Base-by-base conservation (phyloP, 2,329 filamentous ascomycete species). In the Xylaria multiplex region DNA sequence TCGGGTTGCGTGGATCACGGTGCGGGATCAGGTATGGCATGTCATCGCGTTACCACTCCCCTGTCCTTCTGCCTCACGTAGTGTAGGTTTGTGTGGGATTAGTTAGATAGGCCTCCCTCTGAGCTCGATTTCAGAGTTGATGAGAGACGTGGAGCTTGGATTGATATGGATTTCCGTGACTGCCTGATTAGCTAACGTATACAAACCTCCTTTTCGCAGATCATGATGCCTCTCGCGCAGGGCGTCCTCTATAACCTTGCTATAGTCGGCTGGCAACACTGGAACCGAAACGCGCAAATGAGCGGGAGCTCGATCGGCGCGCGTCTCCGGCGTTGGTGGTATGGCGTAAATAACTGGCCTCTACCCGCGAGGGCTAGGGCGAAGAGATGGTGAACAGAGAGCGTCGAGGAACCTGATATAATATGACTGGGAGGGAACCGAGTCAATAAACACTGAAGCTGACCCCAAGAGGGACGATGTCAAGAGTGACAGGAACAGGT, bases 301-400 rank as follows among this genome's bases (percentile, higher is more conserved):
- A 89, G 88, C 69, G 96, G 96, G 8, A 88, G 88, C 72, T 90
- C 88, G 30, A 81, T 92, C 16, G 96, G 96, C 24, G 93, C 92
- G 6, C 88, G 87, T 71, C 81, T 96, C 55, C 85, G 96, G 73
- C 85, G 93, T 71, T 98, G 95, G 96, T 99, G 96, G 95, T 97
- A 93, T 82, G 88, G 86, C 24, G 92, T 97, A 19, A 98, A 98
- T 76, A 93, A 96, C 75, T 98, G 96, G 96, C 84, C 85, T 55
- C 79, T 95, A 64, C 90, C 91, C 4, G 62, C 62, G 52, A 59
- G 62, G 52, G 58, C 65, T 1, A 65, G 30, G 66, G 55, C 50
- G 35, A 63, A 19, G 27, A 19, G 37, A 24, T 52, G 43, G 32
- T 59, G 54, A 57, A 56, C 16, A 42, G 13, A 11, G 56, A 13